Evolutionary conservation across 306 rosid species (phyloP).

Genomic region (Quercus cerris): DNA sequence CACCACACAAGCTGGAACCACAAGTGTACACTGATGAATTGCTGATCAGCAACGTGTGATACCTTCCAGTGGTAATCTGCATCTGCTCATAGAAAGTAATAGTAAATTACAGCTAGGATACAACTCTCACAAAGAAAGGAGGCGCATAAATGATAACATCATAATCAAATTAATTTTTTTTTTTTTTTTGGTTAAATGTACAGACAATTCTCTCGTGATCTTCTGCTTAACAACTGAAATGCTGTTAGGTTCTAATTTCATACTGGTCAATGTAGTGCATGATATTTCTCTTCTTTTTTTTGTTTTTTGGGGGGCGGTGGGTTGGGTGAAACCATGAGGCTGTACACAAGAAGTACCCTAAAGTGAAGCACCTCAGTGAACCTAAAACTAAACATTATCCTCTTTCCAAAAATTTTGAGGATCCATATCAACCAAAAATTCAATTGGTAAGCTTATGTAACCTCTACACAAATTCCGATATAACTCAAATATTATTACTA

Average conservation of each 20-base stretch:
- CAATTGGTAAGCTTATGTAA: background rate
- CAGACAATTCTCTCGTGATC: background rate
- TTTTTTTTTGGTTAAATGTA: no score
- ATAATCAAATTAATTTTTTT: background rate
- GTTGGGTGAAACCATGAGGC: no score
- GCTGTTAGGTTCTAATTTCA: background rate
- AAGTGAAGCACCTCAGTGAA: background rate
- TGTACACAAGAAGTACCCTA: background rate
- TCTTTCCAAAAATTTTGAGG: background rate
- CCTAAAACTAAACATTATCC: background rate
- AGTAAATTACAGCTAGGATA: conserved; percentile 19
- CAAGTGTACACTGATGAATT: conserved; percentile 81
- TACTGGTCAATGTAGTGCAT: background rate
- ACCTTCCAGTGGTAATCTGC: conserved; percentile 85
- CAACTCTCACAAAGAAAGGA: background rate
- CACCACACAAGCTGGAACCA: conserved; percentile 85
- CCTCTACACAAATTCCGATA: background rate
- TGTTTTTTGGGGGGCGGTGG: no score
- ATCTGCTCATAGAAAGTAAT: conserved; percentile 53
- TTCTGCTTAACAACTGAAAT: background rate
- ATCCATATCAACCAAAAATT: background rate
- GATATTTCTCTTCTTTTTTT: background rate
- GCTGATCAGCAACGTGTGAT: conserved; percentile 76
- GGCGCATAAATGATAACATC: background rate
- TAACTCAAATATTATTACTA: no score